A percentile compares a stretch with the other conserved stretches of the same genome.
phyloP scores from a whole-genome alignment of 192 early-diverging fungal species.

The Anaeromyces robustus region DNA sequence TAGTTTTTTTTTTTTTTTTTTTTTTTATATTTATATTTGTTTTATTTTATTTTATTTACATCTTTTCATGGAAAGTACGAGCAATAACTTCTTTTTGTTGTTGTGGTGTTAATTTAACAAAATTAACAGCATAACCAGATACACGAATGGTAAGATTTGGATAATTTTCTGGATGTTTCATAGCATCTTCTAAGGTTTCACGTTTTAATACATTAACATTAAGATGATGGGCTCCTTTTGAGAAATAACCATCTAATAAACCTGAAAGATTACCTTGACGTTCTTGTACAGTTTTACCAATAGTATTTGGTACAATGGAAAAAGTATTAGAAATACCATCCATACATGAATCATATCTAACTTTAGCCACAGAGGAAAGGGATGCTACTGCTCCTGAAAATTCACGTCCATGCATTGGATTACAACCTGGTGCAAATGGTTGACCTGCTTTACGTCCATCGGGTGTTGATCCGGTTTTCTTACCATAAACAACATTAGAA shows the following conservation, averaged over 20 bases:
- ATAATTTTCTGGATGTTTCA: constrained; percentile 11
- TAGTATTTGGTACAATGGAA: constrained; percentile 5
- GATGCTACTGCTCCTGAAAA: constrained; percentile 2
- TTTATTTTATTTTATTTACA: no score
- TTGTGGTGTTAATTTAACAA: constrained; percentile 5
- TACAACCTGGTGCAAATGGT: constrained; percentile 8
- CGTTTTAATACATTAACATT: constrained; percentile 10
- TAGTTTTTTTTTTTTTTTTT: no score
- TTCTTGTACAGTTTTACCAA: constrained; percentile 3
- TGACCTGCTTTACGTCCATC: constrained; percentile 6
- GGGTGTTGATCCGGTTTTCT: constrained; percentile 8
- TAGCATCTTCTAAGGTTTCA: constrained; percentile 8
- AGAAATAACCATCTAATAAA: constrained; percentile 8
- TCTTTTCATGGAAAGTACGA: background rate
- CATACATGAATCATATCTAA: constrained; percentile 7
- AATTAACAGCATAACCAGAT: constrained; percentile 7
- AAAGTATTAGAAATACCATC: constrained; percentile 11
- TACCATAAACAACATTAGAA: background rate
- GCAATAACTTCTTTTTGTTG: constrained; percentile 9
- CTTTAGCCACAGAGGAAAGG: constrained; percentile 12
- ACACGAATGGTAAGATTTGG: constrained; percentile 10
- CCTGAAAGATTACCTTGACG: background rate
- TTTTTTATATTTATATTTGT: no score
- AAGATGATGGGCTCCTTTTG: constrained; percentile 4
- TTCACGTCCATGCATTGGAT: constrained; percentile 11